phyloP scores from a whole-genome alignment of 306 rosid genomes.

The Ziziphus jujuba region DNA sequence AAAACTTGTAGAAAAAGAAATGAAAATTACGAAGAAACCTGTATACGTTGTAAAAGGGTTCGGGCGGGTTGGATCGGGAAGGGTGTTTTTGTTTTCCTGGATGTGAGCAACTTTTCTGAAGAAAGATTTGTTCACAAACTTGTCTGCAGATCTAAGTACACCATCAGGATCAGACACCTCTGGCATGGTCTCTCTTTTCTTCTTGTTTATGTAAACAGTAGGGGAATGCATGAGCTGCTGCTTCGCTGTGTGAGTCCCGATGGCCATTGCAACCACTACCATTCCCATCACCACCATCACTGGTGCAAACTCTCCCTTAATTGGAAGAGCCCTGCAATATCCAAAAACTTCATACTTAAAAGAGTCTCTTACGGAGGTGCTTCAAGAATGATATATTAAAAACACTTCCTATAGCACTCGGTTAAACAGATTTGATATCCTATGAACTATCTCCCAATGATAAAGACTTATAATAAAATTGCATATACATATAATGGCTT shows the following conservation, averaged over 20 bases:
- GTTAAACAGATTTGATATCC: too few species aligned
- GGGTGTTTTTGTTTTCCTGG: slow-evolving; percentile 10
- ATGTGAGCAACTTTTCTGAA: slow-evolving; percentile 35
- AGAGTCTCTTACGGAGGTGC: too few species aligned
- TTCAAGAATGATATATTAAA: neutral
- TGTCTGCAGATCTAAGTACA: slow-evolving; percentile 22
- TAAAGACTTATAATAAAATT: neutral
- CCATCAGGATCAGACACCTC: slow-evolving; percentile 31
- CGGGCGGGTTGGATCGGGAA: slow-evolving; percentile 19
- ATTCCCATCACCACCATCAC: slow-evolving; percentile 19
- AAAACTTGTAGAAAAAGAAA: neutral
- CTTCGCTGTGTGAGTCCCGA: slow-evolving; percentile 20
- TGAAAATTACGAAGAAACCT: neutral
- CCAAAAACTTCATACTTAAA: neutral
- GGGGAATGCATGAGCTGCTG: slow-evolving; percentile 40
- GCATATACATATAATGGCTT: neutral
- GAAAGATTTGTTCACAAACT: slow-evolving; percentile 33
- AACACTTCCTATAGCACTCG: neutral
- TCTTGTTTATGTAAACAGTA: slow-evolving; percentile 12
- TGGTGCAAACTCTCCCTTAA: slow-evolving; percentile 16
- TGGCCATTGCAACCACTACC: neutral
- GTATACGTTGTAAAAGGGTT: slow-evolving; percentile 30
- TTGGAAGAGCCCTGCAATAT: slow-evolving; percentile 8
- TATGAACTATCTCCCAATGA: too few species aligned
- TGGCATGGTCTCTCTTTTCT: slow-evolving; percentile 20